Conservation (phyloP, 2,329 filamentous ascomycete genomes). For the Ceratocystis diversiconidia region DNA sequence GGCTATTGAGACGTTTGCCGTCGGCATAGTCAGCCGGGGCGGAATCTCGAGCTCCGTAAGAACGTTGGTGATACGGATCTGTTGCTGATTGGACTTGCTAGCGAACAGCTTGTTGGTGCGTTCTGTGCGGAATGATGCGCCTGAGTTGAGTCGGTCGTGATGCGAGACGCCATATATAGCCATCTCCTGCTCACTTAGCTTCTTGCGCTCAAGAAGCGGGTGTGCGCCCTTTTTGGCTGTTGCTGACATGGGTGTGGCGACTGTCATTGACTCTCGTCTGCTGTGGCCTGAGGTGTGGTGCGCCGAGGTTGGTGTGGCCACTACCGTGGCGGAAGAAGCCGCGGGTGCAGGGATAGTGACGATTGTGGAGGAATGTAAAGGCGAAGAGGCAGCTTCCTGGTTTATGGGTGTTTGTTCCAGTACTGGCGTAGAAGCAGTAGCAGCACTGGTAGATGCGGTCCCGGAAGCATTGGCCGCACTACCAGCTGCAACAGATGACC, state of each 20-base stretch:
- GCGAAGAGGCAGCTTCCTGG: slow-evolving; percentile 5
- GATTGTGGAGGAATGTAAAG: slow-evolving; percentile 23
- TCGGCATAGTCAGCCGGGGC: slow-evolving; percentile 57
- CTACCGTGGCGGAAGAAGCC: slow-evolving; percentile 16
- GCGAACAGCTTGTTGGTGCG: slow-evolving; percentile 65
- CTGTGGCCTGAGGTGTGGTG: slow-evolving; percentile 22
- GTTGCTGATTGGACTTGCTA: slow-evolving; percentile 63
- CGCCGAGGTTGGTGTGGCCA: not conserved
- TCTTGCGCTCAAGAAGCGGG: slow-evolving; percentile 41
- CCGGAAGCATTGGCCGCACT: slow-evolving; percentile 1
- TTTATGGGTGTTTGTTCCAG: not conserved
- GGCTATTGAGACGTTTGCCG: slow-evolving; percentile 51
- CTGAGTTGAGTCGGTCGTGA: slow-evolving; percentile 71
- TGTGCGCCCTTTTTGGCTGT: slow-evolving; percentile 24
- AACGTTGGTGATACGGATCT: slow-evolving; percentile 57
- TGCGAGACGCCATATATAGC: slow-evolving; percentile 69
- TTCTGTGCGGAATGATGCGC: slow-evolving; percentile 81
- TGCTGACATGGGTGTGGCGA: slow-evolving; percentile 26
- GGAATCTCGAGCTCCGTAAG: slow-evolving; percentile 60
- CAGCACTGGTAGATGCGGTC: not conserved
- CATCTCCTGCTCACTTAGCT: slow-evolving; percentile 63
- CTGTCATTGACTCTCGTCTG: slow-evolving; percentile 32
- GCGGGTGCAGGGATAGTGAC: not conserved
- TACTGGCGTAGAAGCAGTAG: not conserved
- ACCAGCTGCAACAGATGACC: not conserved